Base-by-base conservation (phyloP, 495 filamentous ascomycete species). In the Cenococcum geophilum region DNA sequence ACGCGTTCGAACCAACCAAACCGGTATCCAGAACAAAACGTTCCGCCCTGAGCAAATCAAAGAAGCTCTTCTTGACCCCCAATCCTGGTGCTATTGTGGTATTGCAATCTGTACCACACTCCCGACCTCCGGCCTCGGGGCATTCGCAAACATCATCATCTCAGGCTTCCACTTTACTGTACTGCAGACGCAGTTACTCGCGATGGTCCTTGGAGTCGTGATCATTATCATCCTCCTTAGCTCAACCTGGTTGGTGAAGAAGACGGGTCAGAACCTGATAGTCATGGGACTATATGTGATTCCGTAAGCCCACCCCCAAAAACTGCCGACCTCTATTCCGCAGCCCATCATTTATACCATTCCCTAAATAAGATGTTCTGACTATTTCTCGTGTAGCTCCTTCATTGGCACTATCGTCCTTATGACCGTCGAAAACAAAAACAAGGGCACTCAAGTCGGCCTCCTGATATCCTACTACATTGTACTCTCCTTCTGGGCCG, bases 201-300 rank as follows among this genome's bases (percentile, higher is more conserved):
- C 84, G 16, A 89, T 89, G 83, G 84, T 89, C 5, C 73, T 89
- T 1, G 86, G 86, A 5, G 82, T 79, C 40, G 87, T 86, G 60
- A 88, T 89, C 62, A 85, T 87, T 58, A 79, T 85, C 35, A 81
- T 88, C 14, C 71, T 89, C 27, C 68, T 89, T 37, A 75, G 74
- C 2, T 85, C 82, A 0, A 78, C 83, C 1, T 88, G 78, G 78
- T 68, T 89, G 1, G 86, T 86, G 2, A 85, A 83, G 68, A 82
- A 76, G 68, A 83, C 76, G 3, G 70, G 73, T 3, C 86, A 89
- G 70, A 89, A 87, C 63, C 61, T 85, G 12, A 59, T 87, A 23
- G 74, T 83, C 42, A 88, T 88, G 85, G 63, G 81, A 21, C 75
- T 78, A 6, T 87, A 81, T 56, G 76, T 87, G 18, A 74, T 87